Evolutionary conservation across 257 asterid species (phyloP).

Genomic region (Solanum chmielewskii): DNA sequence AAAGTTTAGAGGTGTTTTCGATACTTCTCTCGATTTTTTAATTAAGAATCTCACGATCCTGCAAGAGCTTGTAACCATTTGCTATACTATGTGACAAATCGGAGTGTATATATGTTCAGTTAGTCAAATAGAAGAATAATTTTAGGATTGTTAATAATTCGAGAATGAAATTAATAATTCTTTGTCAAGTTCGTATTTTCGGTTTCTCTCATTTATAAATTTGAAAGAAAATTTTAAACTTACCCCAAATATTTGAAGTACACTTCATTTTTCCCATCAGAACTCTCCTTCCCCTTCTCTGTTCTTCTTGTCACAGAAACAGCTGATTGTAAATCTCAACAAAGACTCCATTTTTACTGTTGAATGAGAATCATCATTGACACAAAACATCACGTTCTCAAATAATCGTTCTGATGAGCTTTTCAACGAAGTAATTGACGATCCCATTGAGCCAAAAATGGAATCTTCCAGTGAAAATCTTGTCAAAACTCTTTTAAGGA

Average conservation of each 20-base stretch:
- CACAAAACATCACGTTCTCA: background rate
- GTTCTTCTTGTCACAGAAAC: background rate
- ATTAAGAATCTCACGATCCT: no score
- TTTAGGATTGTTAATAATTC: accelerated
- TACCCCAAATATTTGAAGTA: background rate
- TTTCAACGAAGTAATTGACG: background rate
- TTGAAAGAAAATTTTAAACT: background rate
- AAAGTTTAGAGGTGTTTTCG: no score
- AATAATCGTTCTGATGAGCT: background rate
- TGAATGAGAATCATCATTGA: background rate
- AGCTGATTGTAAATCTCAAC: background rate
- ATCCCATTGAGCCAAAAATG: conserved; percentile 16
- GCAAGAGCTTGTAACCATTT: no score
- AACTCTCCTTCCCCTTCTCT: background rate
- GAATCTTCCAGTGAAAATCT: conserved; percentile 8
- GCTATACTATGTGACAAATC: background rate
- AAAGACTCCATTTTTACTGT: background rate
- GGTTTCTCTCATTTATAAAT: background rate
- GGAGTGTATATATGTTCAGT: no score
- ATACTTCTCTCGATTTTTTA: no score
- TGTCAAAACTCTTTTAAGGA: conserved; percentile 16
- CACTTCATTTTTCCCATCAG: background rate
- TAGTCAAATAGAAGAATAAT: accelerated
- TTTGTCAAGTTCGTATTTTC: no score
- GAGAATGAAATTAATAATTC: no score